Base-by-base conservation (phyloP, 768 basidiomycete species). In the Strobilomyces echinocephalus region DNA sequence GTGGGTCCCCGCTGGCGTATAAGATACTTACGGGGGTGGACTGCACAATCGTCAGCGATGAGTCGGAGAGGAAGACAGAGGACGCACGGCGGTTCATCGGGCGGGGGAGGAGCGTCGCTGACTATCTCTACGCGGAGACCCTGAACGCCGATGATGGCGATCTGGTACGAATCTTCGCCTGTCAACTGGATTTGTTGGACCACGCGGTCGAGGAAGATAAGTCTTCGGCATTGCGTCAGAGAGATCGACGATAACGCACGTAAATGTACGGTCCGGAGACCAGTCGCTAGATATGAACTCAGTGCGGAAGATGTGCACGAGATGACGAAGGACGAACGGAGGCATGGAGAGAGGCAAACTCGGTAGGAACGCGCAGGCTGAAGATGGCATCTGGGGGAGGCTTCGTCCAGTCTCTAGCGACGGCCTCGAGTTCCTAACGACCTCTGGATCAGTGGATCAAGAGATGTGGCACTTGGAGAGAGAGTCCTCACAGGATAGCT, bases 81-180 rank as follows among this genome's bases (percentile, higher is more conserved):
- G 41, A 58, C 61, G 79, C 67, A 91, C 89, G 87, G 85, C 60
- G 88, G 85, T 61, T 90, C 88, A 50, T 89, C 84, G 44, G 88
- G 85, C 14, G 89, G 91, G 5, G 91, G 91, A 8, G 91, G 89
- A 7, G 80, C 86, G 71, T 93, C 91, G 47, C 83, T 83, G 46
- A 91, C 86, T 52, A 93, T 90, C 70, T 93, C 91, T 46, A 93
- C 88, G 38, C 89, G 80, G 54, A 90, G 77, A 49, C 88, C 89
- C 66, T 87, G 85, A 11, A 89, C 83, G 50, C 87, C 85, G 78
- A 86, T 84, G 52, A 81, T 80, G n/a, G 91, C 89, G 57, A 93
- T 91, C 74, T 91, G 88, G 67, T 84, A 93, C 8, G 91, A 91
- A 62, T 91, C 91, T 66, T 93, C 89, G 48, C 85, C 80, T 14